These are phyloP conservation scores for Dentipellis fragilis DNA, from an alignment of 768 basidiomycete species.

Conservation along the genomic window DNA sequence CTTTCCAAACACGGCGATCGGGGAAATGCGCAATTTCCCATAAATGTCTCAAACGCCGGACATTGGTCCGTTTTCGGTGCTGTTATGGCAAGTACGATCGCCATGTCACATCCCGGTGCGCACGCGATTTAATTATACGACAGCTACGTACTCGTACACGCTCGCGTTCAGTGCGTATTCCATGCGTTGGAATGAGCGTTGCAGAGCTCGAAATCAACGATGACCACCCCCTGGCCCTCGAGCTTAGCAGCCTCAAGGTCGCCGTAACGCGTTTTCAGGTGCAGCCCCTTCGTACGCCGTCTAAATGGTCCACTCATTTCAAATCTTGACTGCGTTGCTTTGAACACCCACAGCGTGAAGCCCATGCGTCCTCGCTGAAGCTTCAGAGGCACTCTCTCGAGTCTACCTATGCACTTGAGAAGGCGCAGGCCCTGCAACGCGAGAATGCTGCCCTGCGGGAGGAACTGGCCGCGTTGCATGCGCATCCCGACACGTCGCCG, in stretches of 20 bases:
- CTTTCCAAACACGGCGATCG: too few species aligned
- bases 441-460: slow-evolving; percentile 48
- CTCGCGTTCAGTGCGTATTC: not conserved
- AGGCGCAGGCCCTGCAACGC: slow-evolving; percentile 37
- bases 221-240: slow-evolving; percentile 28
- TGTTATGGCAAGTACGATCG: too few species aligned
- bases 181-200: slow-evolving; percentile 7
- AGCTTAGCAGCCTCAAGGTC: slow-evolving; percentile 25
- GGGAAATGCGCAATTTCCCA: too few species aligned
- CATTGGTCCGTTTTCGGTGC: too few species aligned
- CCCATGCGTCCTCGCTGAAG: slow-evolving; percentile 52
- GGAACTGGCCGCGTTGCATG: slow-evolving; percentile 48
- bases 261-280: slow-evolving; percentile 29
- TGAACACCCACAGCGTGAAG: slow-evolving; percentile 48
- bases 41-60: too few species aligned
- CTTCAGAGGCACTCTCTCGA: slow-evolving; percentile 56
- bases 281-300: slow-evolving; percentile 4
- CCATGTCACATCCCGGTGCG: too few species aligned
- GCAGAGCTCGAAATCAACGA: slow-evolving; percentile 16
- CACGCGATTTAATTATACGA: too few species aligned
- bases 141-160: too few species aligned
- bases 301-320: not conserved
- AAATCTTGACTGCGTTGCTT: not conserved
- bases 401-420: slow-evolving; percentile 36
- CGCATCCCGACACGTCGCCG: slow-evolving; percentile 35